phyloP scores from a whole-genome alignment of 208 protist genomes.

The Borovskyia barvae region DNA sequence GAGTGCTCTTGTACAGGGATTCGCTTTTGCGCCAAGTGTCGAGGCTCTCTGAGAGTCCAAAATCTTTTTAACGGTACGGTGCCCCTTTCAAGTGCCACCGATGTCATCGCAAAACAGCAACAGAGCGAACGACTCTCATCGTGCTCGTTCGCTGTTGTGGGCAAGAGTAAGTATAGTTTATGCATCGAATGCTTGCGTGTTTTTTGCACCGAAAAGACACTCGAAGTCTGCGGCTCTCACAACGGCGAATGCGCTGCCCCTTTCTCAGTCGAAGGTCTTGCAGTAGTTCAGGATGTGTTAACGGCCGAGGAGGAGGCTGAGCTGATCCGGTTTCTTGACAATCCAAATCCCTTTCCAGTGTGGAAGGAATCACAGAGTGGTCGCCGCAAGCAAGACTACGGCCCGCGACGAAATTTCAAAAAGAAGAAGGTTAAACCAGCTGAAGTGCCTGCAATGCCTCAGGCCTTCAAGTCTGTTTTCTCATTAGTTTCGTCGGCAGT shows the following conservation, averaged over 20 bases:
- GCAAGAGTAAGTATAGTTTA: conserved; percentile 32
- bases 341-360: conserved; percentile 38
- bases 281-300: conserved; percentile 45
- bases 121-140: conserved; percentile 60
- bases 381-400: conserved; percentile 84
- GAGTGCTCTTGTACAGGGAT: conserved; percentile 70
- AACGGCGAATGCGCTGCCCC: background rate
- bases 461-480: conserved; percentile 42
- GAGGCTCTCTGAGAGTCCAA: conserved; percentile 44
- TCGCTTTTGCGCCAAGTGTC: conserved; percentile 65
- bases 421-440: conserved; percentile 73
- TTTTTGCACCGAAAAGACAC: conserved; percentile 19
- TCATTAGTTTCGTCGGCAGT: conserved; percentile 20
- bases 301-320: conserved; percentile 42
- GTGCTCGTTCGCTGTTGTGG: conserved; percentile 58
- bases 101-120: conserved; percentile 56
- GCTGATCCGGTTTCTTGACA: conserved; percentile 62
- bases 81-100: conserved; percentile 19
- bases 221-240: conserved; percentile 57
- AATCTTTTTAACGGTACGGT: conserved; percentile 39
- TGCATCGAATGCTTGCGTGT: conserved; percentile 44
- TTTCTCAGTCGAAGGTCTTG: conserved; percentile 41
- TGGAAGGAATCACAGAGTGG: conserved; percentile 89
- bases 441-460: conserved; percentile 55
- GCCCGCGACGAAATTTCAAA: conserved; percentile 85